A percentile compares a stretch with the other conserved stretches of the same genome.
phyloP scores from a whole-genome alignment of 495 filamentous ascomycete genomes.

The Pseudotulostoma volvatum region DNA sequence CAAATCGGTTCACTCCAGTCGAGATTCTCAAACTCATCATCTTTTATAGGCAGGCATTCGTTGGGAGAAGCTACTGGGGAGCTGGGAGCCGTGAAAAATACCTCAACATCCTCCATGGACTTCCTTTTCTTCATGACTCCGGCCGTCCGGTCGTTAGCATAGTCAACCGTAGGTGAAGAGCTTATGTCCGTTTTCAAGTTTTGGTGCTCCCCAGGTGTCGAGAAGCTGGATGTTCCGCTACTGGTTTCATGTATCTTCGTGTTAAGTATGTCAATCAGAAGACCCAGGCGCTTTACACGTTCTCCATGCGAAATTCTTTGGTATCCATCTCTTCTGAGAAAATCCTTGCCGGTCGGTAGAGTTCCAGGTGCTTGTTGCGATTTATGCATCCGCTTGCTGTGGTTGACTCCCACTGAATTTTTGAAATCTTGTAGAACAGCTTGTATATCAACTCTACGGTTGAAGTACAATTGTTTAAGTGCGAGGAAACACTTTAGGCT shows the following conservation, averaged over 20 bases:
- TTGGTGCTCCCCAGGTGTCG: background rate
- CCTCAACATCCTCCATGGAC: constrained; percentile 15
- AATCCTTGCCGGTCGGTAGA: constrained; percentile 2
- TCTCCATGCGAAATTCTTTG: background rate
- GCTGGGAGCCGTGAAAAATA: constrained; percentile 26
- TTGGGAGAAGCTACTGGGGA: constrained; percentile 16
- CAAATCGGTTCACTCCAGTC: constrained; percentile 2
- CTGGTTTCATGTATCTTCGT: background rate
- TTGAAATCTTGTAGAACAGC: constrained; percentile 1
- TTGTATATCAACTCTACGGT: constrained; percentile 1
- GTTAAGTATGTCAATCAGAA: background rate
- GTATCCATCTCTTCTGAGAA: constrained; percentile 1
- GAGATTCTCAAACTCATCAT: constrained; percentile 5
- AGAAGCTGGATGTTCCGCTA: background rate
- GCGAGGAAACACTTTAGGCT: constrained; percentile 1
- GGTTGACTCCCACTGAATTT: background rate
- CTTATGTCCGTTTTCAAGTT: background rate
- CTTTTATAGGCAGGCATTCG: constrained; percentile 1
- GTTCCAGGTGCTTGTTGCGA: constrained; percentile 3
- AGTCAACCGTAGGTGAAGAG: no score
- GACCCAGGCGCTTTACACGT: constrained; percentile 1
- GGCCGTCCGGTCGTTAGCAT: no score
- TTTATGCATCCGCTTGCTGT: constrained; percentile 3
- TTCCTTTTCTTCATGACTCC: no score
- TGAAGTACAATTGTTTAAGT: constrained; percentile 3